These are phyloP conservation scores for Tuber microsphaerosporum DNA, from an alignment of 495 filamentous ascomycete genomes.

Conservation along the genomic window DNA sequence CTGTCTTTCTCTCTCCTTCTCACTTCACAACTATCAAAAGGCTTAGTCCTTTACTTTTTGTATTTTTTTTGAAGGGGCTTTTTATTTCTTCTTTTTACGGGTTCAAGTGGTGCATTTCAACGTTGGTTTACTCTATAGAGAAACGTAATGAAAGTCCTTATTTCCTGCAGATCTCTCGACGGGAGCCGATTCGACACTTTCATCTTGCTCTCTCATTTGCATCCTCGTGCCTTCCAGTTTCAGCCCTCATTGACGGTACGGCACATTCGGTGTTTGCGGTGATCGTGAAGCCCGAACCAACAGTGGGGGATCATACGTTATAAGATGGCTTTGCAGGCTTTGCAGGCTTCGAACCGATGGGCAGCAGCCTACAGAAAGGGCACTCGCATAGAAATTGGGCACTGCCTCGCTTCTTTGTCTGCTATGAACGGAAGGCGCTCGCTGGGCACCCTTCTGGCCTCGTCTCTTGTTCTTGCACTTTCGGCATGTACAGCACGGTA, in stretches of 20 bases:
- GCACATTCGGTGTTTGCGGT: neutral
- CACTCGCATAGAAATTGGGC: neutral
- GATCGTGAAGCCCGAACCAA: neutral
- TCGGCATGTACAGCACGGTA: neutral
- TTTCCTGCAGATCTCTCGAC: conserved; percentile 3
- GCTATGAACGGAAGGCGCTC: neutral
- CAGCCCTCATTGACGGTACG: neutral
- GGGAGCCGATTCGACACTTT: neutral
- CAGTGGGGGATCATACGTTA: neutral
- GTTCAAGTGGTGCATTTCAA: neutral
- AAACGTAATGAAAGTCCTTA: conserved; percentile 5
- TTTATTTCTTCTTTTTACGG: neutral
- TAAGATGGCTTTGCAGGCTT: neutral
- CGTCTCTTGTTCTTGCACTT: neutral
- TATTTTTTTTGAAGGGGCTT: conserved; percentile 2
- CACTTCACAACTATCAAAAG: neutral
- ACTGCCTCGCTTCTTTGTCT: neutral
- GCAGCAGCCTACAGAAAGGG: neutral
- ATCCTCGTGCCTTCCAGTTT: neutral
- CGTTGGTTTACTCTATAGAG: conserved; percentile 2
- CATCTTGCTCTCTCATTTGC: neutral
- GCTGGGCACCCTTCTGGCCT: neutral
- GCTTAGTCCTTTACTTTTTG: neutral
- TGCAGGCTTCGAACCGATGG: neutral
- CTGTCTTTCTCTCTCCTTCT: neutral